Evolutionary conservation across 2,329 filamentous ascomycete species (phyloP), one percentile per base, ranked within the genome.

Genomic region (Trichoderma hamatum): DNA sequence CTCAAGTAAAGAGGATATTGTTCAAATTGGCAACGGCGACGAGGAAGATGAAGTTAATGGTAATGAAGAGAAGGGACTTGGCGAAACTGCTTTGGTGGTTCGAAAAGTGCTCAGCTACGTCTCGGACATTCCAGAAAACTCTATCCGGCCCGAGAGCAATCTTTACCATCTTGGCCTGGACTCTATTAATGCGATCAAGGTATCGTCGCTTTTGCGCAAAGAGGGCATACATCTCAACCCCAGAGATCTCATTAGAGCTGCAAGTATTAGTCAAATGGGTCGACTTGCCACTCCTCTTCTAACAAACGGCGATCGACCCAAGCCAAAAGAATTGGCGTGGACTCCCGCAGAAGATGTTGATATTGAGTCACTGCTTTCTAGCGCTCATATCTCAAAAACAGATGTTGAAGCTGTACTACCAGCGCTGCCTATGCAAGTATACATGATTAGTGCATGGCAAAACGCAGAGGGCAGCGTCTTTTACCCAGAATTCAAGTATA

Each of bases 111-210:
- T 91, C 16, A 80, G 84, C 0, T 76, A 83, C 34, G 83, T 94
- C 0, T 92, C 93, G 0, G 86, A 85, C 19, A 79, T 91, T 0
- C 82, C 89, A 0, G 78, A 83, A 21, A 75, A 82, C 0, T 82
- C 87, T 1, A 91, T 97, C 63, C 78, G 81, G 3, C 84, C 84
- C 67, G 82, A 84, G 0, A 86, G 89, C 62, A 92, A 86, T 0
- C 86, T 97, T 14, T 97, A 96, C 78, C 90, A 96, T 71, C 84
- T 97, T 1, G 94, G 94, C 0, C 86, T 97, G 1, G 94, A 97
- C 77, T 97, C 94, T 0, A 97, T 97, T 77, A 95, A 90, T 72
- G 91, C 93, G 1, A 96, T 97, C 81, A 96, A 96, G 75, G 89
- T 94, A 3, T 88, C 89, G 10, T 86, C 90, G 0, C 82, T 94